A percentile compares a stretch with the other conserved stretches of the same genome.
Conservation (phyloP, 2,329 filamentous ascomycete species). For the Venturia asperata region DNA sequence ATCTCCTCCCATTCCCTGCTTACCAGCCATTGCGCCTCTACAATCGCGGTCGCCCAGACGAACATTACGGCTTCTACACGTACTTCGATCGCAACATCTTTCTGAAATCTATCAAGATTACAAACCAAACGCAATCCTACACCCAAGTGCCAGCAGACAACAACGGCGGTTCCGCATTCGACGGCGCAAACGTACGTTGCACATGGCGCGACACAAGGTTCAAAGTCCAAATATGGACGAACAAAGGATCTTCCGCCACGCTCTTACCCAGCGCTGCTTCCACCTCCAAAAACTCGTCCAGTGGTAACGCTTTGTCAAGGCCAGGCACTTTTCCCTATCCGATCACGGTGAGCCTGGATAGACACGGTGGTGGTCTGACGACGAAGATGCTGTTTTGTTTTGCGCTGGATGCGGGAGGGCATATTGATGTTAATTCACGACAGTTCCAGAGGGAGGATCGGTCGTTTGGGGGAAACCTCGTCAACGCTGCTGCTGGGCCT, state of each 20-base stretch:
- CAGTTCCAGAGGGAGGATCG: slow-evolving; percentile 48
- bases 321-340: slow-evolving; percentile 56
- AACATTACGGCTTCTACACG: slow-evolving; percentile 91
- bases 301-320: slow-evolving; percentile 37
- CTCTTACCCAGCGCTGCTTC: slow-evolving; percentile 21
- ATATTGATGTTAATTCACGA: slow-evolving; percentile 39
- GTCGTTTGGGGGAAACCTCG: slow-evolving; percentile 42
- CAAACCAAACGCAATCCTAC: slow-evolving; percentile 25
- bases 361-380: slow-evolving; percentile 49
- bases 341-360: slow-evolving; percentile 52
- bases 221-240: slow-evolving; percentile 57
- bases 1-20: slow-evolving; percentile 60
- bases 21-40: slow-evolving; percentile 76
- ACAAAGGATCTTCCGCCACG: slow-evolving; percentile 33
- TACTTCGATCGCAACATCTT: slow-evolving; percentile 88
- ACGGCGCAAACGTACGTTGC: slow-evolving; percentile 43
- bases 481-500: slow-evolving; percentile 45
- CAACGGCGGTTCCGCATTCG: slow-evolving; percentile 41
- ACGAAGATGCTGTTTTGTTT: slow-evolving; percentile 57
- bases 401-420: slow-evolving; percentile 42
- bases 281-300: slow-evolving; percentile 20
- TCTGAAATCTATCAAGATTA: slow-evolving; percentile 54
- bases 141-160: slow-evolving; percentile 38
- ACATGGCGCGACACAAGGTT: slow-evolving; percentile 57
- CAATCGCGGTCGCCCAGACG: slow-evolving; percentile 69